phyloP scores from a whole-genome alignment of 805 yeast genomes.

The Suhomyces emberorum region DNA sequence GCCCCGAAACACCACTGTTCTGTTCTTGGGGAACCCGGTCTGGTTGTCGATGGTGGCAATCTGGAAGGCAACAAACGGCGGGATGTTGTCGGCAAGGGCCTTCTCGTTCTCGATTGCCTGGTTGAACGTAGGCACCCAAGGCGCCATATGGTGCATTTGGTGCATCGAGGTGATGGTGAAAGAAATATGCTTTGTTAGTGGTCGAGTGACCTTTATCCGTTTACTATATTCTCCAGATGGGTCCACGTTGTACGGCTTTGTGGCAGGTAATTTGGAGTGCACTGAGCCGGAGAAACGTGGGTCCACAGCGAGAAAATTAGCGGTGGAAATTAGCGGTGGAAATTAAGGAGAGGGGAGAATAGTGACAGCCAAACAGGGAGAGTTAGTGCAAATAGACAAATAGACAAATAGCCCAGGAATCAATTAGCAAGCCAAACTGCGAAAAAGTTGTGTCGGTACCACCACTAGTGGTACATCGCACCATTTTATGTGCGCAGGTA shows the following conservation, averaged over 20 bases:
- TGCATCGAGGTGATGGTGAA: slow-evolving; percentile 16
- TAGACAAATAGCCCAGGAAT: no score
- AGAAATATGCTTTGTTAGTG: not conserved
- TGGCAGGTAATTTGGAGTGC: not conserved
- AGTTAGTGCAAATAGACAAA: no score
- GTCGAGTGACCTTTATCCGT: not conserved
- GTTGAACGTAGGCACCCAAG: slow-evolving; percentile 71
- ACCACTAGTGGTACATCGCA: no score
- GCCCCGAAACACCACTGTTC: slow-evolving; percentile 73
- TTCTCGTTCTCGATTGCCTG: slow-evolving; percentile 49
- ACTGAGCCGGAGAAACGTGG: slow-evolving; percentile 1
- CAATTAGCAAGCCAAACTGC: no score
- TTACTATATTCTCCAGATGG: not conserved
- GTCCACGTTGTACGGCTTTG: slow-evolving; percentile 7
- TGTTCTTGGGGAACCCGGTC: slow-evolving; percentile 53
- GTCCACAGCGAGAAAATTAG: no score
- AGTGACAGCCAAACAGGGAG: no score
- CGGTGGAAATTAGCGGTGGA: not conserved
- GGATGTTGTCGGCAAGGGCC: slow-evolving; percentile 19
- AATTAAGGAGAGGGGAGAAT: no score
- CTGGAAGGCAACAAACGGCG: slow-evolving; percentile 59
- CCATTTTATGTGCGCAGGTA: no score
- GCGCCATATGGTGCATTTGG: slow-evolving; percentile 46
- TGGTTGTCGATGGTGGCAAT: slow-evolving; percentile 59
- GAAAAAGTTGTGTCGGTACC: no score